phyloP scores from a whole-genome alignment of 441 rosid species.

The Erodium chrysanthum region DNA sequence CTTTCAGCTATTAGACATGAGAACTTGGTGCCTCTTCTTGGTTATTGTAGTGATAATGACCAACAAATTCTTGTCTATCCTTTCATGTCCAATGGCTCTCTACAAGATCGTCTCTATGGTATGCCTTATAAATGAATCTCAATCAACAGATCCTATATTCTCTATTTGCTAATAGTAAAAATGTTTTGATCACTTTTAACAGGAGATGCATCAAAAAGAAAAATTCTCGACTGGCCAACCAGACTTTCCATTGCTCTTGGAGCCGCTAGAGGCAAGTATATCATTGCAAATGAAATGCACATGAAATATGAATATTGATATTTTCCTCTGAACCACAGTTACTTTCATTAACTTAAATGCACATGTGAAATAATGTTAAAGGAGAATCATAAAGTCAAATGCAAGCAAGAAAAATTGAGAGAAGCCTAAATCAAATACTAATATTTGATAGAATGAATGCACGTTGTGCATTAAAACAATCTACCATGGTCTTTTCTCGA shows the following conservation, averaged over 20 bases:
- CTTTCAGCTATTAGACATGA: constrained; percentile 58
- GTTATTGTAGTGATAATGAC: constrained; percentile 57
- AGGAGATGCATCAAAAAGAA: constrained; percentile 65
- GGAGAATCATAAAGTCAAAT: background rate
- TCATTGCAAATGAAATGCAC: background rate
- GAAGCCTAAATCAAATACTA: too few species aligned
- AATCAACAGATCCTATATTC: background rate
- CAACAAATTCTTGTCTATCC: constrained; percentile 70
- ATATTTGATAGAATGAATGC: too few species aligned
- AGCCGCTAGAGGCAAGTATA: constrained; percentile 56
- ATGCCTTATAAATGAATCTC: constrained; percentile 15
- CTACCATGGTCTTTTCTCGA: background rate
- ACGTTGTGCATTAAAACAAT: background rate
- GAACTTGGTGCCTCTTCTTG: constrained; percentile 63
- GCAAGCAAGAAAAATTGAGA: too few species aligned
- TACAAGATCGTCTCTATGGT: constrained; percentile 73
- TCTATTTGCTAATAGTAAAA: constrained; percentile 11
- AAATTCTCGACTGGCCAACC: constrained; percentile 66
- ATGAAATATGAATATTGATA: background rate
- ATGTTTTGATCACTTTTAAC: constrained; percentile 15
- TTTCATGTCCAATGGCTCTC: constrained; percentile 74
- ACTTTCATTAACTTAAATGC: background rate
- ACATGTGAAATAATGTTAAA: background rate
- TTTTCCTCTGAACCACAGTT: background rate
- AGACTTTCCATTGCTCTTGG: constrained; percentile 71